phyloP scores from a whole-genome alignment of 345 rosid genomes.

The Balakata baccata region DNA sequence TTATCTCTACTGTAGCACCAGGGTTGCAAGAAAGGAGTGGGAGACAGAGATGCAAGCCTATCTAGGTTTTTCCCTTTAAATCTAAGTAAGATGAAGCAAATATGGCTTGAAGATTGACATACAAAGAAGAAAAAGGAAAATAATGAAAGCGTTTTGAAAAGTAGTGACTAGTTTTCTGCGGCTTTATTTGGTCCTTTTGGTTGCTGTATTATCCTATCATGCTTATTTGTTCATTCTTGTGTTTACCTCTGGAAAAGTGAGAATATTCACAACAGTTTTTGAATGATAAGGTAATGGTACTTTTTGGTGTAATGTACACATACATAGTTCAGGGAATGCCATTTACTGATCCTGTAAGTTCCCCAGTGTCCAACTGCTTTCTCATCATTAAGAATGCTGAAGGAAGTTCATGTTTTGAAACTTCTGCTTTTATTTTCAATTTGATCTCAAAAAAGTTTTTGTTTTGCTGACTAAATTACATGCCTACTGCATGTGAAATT shows the following conservation, averaged over 20 bases:
- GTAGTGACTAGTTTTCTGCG: conserved; percentile 19
- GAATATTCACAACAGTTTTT: conserved; percentile 17
- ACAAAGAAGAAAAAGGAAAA: conserved; percentile 21
- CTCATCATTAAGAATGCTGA: neutral
- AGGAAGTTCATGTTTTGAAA: neutral
- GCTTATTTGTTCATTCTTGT: conserved; percentile 32
- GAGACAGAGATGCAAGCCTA: conserved; percentile 30
- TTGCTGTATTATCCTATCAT: conserved; percentile 24
- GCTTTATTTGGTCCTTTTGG: conserved; percentile 21
- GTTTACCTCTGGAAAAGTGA: conserved; percentile 10
- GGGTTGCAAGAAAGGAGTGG: conserved; percentile 29
- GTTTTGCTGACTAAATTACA: neutral
- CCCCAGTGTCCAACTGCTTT: conserved; percentile 9
- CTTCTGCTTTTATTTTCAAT: neutral
- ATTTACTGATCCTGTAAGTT: conserved; percentile 31
- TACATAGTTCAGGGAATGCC: conserved; percentile 11
- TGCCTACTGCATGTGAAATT: neutral
- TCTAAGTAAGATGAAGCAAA: conserved; percentile 10
- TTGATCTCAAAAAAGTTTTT: neutral
- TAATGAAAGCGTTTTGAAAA: conserved; percentile 24
- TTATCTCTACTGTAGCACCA: conserved; percentile 40
- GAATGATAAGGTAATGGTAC: conserved; percentile 20
- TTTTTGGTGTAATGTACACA: conserved; percentile 24
- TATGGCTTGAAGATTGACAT: conserved; percentile 22
- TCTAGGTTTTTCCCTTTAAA: conserved; percentile 16